These are phyloP conservation scores for Mycena alexandri DNA, from an alignment of 768 basidiomycete genomes.

Conservation along the genomic window DNA sequence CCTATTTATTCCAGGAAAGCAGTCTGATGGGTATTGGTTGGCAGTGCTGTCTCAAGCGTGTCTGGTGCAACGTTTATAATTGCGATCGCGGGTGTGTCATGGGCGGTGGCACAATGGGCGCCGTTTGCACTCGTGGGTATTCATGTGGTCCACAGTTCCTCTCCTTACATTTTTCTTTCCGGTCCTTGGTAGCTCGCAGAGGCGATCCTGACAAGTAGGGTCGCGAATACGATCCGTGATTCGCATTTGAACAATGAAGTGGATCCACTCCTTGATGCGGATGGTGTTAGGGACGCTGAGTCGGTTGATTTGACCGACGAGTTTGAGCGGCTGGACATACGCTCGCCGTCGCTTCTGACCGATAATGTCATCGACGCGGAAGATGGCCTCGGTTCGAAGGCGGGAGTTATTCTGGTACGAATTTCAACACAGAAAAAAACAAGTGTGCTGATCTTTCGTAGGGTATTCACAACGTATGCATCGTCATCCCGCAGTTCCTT, in stretches of 20 bases:
- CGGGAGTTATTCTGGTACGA: conserved; percentile 87
- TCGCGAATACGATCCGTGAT: background rate
- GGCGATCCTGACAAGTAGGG: conserved; percentile 80
- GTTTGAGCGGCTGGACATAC: conserved; percentile 22
- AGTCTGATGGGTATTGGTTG: background rate
- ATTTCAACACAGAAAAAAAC: background rate
- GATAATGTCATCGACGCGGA: conserved; percentile 31
- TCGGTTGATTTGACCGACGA: background rate
- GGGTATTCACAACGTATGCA: conserved; percentile 96
- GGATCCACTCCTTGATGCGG: background rate
- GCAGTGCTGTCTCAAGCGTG: conserved; percentile 79
- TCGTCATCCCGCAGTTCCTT: conserved; percentile 95
- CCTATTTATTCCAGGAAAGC: no score
- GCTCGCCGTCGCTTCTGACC: background rate
- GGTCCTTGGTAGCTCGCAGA: conserved; percentile 79
- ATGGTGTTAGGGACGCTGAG: background rate
- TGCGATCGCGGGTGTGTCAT: conserved; percentile 85
- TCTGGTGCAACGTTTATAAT: conserved; percentile 80
- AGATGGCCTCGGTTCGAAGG: conserved; percentile 76
- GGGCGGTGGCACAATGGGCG: conserved; percentile 93
- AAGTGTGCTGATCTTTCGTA: conserved; percentile 43
- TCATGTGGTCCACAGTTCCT: background rate
- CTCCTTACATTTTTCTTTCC: background rate
- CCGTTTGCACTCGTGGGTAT: conserved; percentile 86
- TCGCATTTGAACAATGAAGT: background rate